Base-by-base conservation (phyloP, 768 basidiomycete species). In the Amanita molliuscula region DNA sequence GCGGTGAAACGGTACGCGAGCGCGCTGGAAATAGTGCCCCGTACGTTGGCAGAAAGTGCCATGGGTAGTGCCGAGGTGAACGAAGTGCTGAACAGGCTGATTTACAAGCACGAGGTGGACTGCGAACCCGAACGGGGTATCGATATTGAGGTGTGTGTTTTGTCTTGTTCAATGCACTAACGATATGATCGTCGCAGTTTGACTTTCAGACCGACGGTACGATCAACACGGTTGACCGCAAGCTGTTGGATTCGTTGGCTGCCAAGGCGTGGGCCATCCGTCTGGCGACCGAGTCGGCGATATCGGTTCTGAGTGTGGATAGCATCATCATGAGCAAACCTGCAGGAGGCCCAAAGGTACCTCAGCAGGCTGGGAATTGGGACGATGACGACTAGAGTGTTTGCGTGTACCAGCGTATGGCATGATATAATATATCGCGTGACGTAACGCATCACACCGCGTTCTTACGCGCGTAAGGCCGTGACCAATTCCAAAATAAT, bases 261-360 rank as follows among this genome's bases (percentile, higher is more conserved):
- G 87, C 90, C 15, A 95, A 94, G 65, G 71, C 82, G 4, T 95
- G 92, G 91, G 91, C 90, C 1, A 79, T 96, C 58, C 75, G 78
- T 51, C 77, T 93, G n/a, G 93, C 85, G 13, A 91, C 91, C 0
- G 92, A 96, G 61, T 90, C 92, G 15, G 92, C 93, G 1, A 76
- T 88, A 35, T 84, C 89, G 0, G 88, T 96, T 26, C 78, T 99
- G 48, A 87, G 85, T 54, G 96, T 99, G 6, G 96, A 99, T 67
- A 91, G 88, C 61, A 97, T 98, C 63, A 96, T 97, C 70, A 92
- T 94, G 81, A 89, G 87, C 69, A 91, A 90, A 62, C 86, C 87
- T n/a, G 87, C 88, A 0, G 88, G 88, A 26, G 88, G 88, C 44
- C 88, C 88, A 43, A 91, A 89, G 63, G 72, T 91, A 44, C 88